Evolutionary conservation across 2,329 filamentous ascomycete genomes (phyloP).

Genomic region (Phaeosphaeria sp.): DNA sequence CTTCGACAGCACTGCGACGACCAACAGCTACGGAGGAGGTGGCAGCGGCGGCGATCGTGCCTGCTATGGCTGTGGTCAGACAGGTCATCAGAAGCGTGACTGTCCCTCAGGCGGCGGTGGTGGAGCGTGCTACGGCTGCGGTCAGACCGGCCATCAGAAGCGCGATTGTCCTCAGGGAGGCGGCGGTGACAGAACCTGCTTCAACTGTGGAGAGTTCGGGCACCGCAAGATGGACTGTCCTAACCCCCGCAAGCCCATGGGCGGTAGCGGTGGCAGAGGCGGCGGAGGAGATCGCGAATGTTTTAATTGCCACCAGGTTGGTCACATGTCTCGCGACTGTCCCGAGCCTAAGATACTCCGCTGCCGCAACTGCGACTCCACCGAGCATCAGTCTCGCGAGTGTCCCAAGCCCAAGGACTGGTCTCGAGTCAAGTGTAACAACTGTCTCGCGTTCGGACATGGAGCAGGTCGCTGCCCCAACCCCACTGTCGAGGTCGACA

Average conservation of each 20-base stretch:
- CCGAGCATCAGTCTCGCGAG: constrained; percentile 64
- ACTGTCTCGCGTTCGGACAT: constrained; percentile 59
- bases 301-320: constrained; percentile 36
- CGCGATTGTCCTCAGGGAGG: constrained; percentile 28
- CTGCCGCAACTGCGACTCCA: constrained; percentile 68
- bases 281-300: constrained; percentile 30
- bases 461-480: constrained; percentile 50
- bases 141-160: constrained; percentile 30
- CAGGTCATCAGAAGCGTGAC: constrained; percentile 34
- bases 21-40: constrained; percentile 9
- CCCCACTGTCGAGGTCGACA: constrained; percentile 31
- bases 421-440: constrained; percentile 65
- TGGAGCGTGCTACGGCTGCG: constrained; percentile 31
- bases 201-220: constrained; percentile 39
- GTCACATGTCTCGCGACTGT: constrained; percentile 37
- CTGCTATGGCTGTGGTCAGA: constrained; percentile 35
- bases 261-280: constrained; percentile 16
- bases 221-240: constrained; percentile 35
- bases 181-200: constrained; percentile 33
- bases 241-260: constrained; percentile 22
- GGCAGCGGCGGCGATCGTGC: constrained; percentile 22
- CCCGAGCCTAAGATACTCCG: constrained; percentile 39
- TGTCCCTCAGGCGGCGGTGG: constrained; percentile 25
- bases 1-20: constrained; percentile 2
- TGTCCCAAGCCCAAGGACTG: constrained; percentile 64